A percentile compares a stretch with the other conserved stretches of the same genome.
These are phyloP conservation scores for Phytophthora tentaculata DNA, from an alignment of 352 stramenopile genomes.

Conservation along the genomic window DNA sequence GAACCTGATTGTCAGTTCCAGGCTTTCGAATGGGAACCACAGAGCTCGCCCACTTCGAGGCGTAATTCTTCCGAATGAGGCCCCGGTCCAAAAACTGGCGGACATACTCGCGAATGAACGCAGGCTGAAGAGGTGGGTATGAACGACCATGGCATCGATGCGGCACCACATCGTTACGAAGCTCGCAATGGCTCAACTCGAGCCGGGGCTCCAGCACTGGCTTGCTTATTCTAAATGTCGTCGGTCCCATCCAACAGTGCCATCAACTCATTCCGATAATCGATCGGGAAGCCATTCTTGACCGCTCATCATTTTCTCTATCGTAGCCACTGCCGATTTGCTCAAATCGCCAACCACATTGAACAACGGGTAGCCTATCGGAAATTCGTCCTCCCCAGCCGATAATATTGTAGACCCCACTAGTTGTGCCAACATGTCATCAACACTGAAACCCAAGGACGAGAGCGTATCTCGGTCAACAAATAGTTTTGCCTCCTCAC, in stretches of 20 bases:
- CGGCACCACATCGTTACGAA: background rate
- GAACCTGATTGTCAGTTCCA: background rate
- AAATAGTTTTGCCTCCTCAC: conserved; percentile 6
- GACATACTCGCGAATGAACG: conserved; percentile 15
- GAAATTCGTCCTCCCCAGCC: background rate
- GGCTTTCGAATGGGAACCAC: background rate
- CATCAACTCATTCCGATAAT: background rate
- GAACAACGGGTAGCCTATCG: background rate
- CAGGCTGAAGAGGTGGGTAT: conserved; percentile 10
- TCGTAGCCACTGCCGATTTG: too few species aligned
- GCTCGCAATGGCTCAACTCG: background rate
- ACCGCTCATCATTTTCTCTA: background rate
- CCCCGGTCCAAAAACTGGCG: background rate
- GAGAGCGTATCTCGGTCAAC: conserved; percentile 4
- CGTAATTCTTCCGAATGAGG: background rate
- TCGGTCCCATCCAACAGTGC: background rate
- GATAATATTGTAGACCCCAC: background rate
- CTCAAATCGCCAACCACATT: too few species aligned
- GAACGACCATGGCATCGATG: background rate
- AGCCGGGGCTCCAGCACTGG: background rate
- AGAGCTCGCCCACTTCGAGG: background rate
- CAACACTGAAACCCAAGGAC: background rate
- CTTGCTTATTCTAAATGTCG: background rate
- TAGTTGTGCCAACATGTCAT: background rate
- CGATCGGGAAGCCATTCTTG: background rate